Percentiles rank a stretch among this genome's conserved stretches.
phyloP scores from a whole-genome alignment of 2,329 filamentous ascomycete genomes.

The Neopestalotiopsis sp. region DNA sequence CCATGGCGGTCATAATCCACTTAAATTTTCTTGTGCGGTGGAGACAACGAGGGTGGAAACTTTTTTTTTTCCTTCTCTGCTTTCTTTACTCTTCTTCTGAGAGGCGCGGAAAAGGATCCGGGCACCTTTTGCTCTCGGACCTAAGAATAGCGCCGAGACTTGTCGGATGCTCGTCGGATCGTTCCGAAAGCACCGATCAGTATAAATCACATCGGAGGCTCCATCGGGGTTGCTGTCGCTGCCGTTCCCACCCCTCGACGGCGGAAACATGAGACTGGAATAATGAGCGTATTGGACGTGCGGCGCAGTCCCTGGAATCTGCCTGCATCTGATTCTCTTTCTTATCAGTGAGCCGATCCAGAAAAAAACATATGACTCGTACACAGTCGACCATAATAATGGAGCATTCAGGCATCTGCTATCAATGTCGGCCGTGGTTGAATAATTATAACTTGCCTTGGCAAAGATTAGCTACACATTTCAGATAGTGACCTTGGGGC shows the following conservation, averaged over 20 bases:
- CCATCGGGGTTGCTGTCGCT: not conserved
- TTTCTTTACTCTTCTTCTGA: not conserved
- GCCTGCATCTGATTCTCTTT: not conserved
- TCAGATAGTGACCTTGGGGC: not conserved
- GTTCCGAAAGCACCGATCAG: not conserved
- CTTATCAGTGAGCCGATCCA: constrained; percentile 10
- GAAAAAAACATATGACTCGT: not conserved
- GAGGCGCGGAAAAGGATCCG: not conserved
- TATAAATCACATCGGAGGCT: not conserved
- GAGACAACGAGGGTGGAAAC: constrained; percentile 13
- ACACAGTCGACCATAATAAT: not conserved
- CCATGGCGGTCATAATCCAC: not conserved
- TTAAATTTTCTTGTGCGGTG: constrained; percentile 2
- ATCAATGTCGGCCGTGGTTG: not conserved
- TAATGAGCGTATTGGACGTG: not conserved
- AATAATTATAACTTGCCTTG: not conserved
- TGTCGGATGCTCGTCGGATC: not conserved
- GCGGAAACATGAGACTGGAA: not conserved
- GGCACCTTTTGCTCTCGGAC: not conserved
- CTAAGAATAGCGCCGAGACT: not conserved
- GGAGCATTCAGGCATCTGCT: not conserved
- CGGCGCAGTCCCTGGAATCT: not conserved
- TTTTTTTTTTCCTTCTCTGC: not conserved
- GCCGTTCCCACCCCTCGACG: not conserved
- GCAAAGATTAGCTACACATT: not conserved